Conservation (phyloP, 1,284 basidiomycete genomes). For the Hortiboletus rubellus region DNA sequence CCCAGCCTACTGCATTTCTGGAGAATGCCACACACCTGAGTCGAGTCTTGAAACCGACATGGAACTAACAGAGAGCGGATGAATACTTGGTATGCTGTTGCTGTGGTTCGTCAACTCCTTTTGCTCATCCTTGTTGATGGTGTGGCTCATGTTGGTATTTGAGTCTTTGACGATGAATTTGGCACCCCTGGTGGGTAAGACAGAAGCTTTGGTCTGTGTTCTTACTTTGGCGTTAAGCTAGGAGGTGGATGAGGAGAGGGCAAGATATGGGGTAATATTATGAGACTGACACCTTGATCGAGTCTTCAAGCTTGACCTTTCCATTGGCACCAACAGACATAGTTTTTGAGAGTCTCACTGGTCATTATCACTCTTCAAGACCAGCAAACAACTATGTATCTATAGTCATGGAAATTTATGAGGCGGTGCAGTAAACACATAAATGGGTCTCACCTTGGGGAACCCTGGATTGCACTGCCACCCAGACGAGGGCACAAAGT, state of each 20-base stretch:
- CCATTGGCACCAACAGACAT: slow-evolving; percentile 95
- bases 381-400: no score
- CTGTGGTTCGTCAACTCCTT: slow-evolving; percentile 97
- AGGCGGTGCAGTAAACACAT: no score
- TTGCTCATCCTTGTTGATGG: slow-evolving; percentile 97
- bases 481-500: no score
- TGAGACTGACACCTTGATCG: slow-evolving; percentile 77
- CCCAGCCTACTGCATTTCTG: no score
- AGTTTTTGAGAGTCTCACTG: slow-evolving; percentile 86
- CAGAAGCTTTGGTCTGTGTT: slow-evolving; percentile 51
- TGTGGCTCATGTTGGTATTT: slow-evolving; percentile 95
- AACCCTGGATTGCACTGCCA: no score
- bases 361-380: slow-evolving; percentile 37
- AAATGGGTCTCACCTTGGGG: no score
- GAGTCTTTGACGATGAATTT: slow-evolving; percentile 95
- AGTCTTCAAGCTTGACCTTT: slow-evolving; percentile 96
- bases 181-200: slow-evolving; percentile 75
- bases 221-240: slow-evolving; percentile 84
- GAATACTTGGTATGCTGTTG: slow-evolving; percentile 61
- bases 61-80: no score
- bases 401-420: no score
- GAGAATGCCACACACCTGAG: no score
- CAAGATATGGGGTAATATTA: slow-evolving; percentile 16
- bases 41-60: no score
- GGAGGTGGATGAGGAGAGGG: slow-evolving; percentile 19